Conservation (phyloP, 2,329 filamentous ascomycete species). For the Pyrenophora tritici-repentis region DNA sequence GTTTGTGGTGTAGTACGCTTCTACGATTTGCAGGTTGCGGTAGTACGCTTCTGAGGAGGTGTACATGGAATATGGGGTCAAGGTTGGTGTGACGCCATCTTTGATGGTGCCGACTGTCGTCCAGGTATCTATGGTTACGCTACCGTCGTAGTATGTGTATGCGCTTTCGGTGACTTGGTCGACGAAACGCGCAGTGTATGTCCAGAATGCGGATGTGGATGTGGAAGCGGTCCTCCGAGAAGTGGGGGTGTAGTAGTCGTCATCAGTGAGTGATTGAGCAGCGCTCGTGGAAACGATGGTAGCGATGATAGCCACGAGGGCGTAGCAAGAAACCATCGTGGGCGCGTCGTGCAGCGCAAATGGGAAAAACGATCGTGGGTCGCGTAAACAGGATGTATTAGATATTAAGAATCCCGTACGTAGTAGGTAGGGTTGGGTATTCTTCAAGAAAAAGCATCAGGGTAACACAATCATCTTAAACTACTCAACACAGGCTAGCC, state of each 20-base stretch:
- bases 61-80: slow-evolving; percentile 19
- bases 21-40: too few relatives aligned
- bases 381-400: slow-evolving; percentile 15
- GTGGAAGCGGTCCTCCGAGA: not conserved
- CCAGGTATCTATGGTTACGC: slow-evolving; percentile 17
- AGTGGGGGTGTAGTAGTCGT: not conserved
- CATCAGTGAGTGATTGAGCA: slow-evolving; percentile 14
- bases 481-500: slow-evolving; percentile 19
- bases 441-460: slow-evolving; percentile 4
- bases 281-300: slow-evolving; percentile 13
- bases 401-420: slow-evolving; percentile 13
- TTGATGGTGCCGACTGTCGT: slow-evolving; percentile 27
- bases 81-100: slow-evolving; percentile 32
- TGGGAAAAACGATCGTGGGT: slow-evolving; percentile 6
- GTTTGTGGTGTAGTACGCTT: too few relatives aligned
- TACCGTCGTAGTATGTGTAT: slow-evolving; percentile 20
- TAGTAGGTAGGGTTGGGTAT: slow-evolving; percentile 10
- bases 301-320: slow-evolving; percentile 18
- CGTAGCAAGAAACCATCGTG: slow-evolving; percentile 22
- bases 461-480: slow-evolving; percentile 30
- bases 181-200: slow-evolving; percentile 26
- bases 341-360: too few relatives aligned
- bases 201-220: slow-evolving; percentile 35
- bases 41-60: slow-evolving; percentile 29
- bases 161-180: slow-evolving; percentile 18